Base-by-base conservation (phyloP, 1,139 yeast genomes). In the Nakaseomyces kungkrabaensis region DNA sequence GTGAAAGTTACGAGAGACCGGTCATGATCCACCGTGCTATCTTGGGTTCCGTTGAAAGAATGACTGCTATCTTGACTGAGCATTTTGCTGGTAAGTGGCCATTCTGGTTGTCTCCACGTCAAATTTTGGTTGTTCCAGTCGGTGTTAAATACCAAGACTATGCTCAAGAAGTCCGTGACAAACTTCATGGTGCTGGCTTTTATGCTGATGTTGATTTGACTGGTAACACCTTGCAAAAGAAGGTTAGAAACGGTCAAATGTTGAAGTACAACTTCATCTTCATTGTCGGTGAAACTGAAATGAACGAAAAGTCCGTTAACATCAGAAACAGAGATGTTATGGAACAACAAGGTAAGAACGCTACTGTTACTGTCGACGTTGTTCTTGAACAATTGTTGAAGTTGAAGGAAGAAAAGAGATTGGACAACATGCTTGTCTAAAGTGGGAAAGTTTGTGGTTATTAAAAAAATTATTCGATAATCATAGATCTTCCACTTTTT, bases 21-120 rank as follows among this genome's bases (percentile, higher is more conserved):
- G 97, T 92, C 51, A 92, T 92, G 97, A 89, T 92, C 65, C 98
- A 92, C 73, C 85, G 98, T 74, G 98, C 98, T 59, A 86, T 92
- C 58, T 81, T 89, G 68, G 98, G 98, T 54, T 89, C 97, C 42
- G 92, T 92, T 50, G 98, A 92, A 76, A 85, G 98, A 77, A 89
- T 92, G 96, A 85, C 96, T 59, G 97, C 96, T 55, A 88, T 92
- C 62, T 81, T 92, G 70, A 89, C 95, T 53, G 98, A 92, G 70
- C 97, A 92, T 72, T 90, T 76, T 73, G 95, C 90, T 67, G 98
- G 98, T 65, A 89, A 87, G 70, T 90, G 97, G 97, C 98, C 98
- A 63, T 85, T 92, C 78, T 92, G 98, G 98, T 76, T 92, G 64
- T 89, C 97, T 33, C 98, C 98, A 64, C 85, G 97, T 76, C 98